Base-by-base conservation (phyloP, 2,329 filamentous ascomycete genomes). In the Aspergillus sp. region DNA sequence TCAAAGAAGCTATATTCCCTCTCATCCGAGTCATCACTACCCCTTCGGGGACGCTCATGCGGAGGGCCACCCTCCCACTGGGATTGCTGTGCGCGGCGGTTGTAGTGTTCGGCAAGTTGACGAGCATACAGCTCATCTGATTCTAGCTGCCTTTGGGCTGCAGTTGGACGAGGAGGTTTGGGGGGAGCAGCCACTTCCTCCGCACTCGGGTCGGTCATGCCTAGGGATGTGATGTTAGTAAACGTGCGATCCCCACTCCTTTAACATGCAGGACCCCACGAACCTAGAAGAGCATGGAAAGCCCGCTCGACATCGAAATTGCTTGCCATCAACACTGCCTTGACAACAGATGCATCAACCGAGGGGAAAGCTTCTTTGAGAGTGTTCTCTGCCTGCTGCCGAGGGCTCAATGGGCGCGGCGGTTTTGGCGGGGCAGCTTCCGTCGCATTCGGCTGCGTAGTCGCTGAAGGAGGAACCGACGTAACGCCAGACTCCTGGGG, bases 341-440 rank as follows among this genome's bases (percentile, higher is more conserved):
- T 96, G 75, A 99, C 85, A 51, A 99, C 90, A 49, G 86, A 76
- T 7, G 79, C 74, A 56, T 99, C 95, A 61, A 97, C 90, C 57
- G 81, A 84, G 0, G 95, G 95, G 70, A 99, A 99, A 0, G 95
- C 95, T 76, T 99, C 95, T 75, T 91, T 94, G 57, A 99, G 82
- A 3, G 92, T 97, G 69, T 86, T 85, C 77, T 94, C 90, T 52
- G 92, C 92, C 80, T 96, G 90, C 76, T 96, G 89, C 61, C 89
- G 85, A 63, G 95, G 89, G 64, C 86, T 91, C 70, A 91, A 71
- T 51, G 94, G 94, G 60, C 93, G 87, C 36, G 92, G 92, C 32
- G 93, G 93, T 80, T 97, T 96, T 46, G 90, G 84, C 12, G 92
- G 92, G 24, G 88, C 73, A 60, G 67, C 69, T 54, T 71, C 69